Base-by-base conservation (phyloP, 768 basidiomycete genomes). In the Cystofilobasidium bisporidii region DNA sequence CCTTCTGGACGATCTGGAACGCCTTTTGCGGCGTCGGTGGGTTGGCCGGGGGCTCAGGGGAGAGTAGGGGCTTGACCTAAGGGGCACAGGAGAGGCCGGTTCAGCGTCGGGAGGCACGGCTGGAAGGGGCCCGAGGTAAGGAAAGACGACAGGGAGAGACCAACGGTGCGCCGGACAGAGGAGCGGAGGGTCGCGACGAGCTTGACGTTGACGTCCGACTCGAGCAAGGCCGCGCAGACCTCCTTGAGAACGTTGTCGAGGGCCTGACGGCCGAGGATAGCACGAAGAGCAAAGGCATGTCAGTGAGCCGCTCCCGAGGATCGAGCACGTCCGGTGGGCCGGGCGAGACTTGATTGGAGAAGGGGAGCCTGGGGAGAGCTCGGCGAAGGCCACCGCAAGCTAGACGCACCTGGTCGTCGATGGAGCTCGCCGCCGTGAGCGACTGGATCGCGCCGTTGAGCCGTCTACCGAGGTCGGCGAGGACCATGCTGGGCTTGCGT, bases 151-250 rank as follows among this genome's bases (percentile, higher is more conserved):
- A n/a, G n/a, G n/a, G n/a, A 5, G 11, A 14, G 53, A 65, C 75
- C 87, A 63, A 93, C 90, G 75, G 91, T 92, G 3, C 83, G 80
- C 77, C 93, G 92, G 74, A 98, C 91, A 77, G 91, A 91, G 71
- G 87, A 85, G 71, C 91, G 84, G 65, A 96, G 77, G 45, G 85
- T 84, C 8, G 90, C 83, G 24, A 97, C 96, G 26, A 98, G 84
- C 77, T 94, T 96, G 73, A 99, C 94, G 76, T 99, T 99, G 71
- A 99, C 94, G 79, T 99, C 96, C 24, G 92, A 87, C 78, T 98
- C 93, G 53, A 99, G 83, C 38, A 98, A 80, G 14, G 94, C 94
- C 30, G 91, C 83, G 57, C 89, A 91, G 70, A 99, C 89, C 79
- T 96, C 91, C 79, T 97, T 98, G 70, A 99, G 84, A 20, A 89